Evolutionary conservation across 2,329 filamentous ascomycete genomes (phyloP).

Genomic region (Colletotrichum phormii): DNA sequence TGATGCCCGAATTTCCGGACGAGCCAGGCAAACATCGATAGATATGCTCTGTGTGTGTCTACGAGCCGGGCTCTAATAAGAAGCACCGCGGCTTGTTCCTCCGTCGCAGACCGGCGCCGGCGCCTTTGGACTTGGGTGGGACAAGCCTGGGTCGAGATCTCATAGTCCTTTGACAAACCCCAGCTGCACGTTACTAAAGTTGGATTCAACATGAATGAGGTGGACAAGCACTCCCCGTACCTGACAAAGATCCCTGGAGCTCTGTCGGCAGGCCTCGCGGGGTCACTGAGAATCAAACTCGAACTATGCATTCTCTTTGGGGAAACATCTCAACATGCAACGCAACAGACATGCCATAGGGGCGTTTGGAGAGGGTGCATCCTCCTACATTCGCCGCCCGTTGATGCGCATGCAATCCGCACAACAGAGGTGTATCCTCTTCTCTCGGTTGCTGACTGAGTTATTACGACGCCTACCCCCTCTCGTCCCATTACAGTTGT

Average conservation of each 20-base stretch:
- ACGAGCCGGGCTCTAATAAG: neutral
- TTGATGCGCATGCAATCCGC: too few relatives aligned
- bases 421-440: neutral
- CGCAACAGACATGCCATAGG: neutral
- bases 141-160: neutral
- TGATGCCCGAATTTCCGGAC: neutral
- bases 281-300: neutral
- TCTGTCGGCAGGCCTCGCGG: neutral
- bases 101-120: constrained; percentile 3
- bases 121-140: constrained; percentile 2
- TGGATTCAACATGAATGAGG: neutral
- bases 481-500: constrained; percentile 5
- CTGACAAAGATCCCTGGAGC: neutral
- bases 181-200: constrained; percentile 5
- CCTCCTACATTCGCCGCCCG: constrained; percentile 1
- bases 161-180: neutral
- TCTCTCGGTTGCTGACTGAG: neutral
- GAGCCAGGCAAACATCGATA: neutral
- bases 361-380: neutral
- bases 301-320: constrained; percentile 1
- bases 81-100: neutral
- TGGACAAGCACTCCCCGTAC: neutral
- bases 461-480: neutral
- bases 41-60: neutral
- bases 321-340: neutral